A percentile compares a stretch with the other conserved stretches of the same genome.
Evolutionary conservation across 257 asterid species (phyloP).

Genomic region (Jacaranda copaia): DNA sequence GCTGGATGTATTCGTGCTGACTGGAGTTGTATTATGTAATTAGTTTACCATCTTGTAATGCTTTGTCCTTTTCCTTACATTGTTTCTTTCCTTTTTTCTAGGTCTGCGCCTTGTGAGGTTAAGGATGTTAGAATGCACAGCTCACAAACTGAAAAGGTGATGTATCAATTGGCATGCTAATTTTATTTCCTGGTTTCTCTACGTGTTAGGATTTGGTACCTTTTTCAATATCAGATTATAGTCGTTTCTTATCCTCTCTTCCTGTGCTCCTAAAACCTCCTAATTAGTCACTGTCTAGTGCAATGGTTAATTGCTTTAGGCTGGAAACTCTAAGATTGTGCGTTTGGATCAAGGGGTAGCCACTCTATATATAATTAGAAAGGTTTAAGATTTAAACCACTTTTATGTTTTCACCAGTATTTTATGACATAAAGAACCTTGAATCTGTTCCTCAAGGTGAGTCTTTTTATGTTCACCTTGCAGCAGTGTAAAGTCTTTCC

Average conservation of each 20-base stretch:
- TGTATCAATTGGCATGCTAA: slow-evolving; percentile 20
- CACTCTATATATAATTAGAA: not conserved
- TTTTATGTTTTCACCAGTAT: not conserved
- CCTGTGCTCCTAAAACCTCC: slow-evolving; percentile 15
- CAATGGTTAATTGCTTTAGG: slow-evolving; percentile 22
- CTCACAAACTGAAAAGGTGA: slow-evolving; percentile 80
- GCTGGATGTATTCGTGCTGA: slow-evolving; percentile 22
- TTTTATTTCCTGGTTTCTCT: slow-evolving; percentile 11
- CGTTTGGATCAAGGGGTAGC: not conserved
- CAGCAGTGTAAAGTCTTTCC: not conserved
- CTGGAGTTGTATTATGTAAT: slow-evolving; percentile 9
- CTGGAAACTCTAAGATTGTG: slow-evolving; percentile 18
- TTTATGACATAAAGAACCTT: not conserved
- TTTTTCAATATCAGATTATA: slow-evolving; percentile 14
- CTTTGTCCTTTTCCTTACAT: slow-evolving; percentile 31
- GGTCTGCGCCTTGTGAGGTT: slow-evolving; percentile 63
- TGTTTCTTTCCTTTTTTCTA: slow-evolving; percentile 39
- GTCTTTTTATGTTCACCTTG: not conserved
- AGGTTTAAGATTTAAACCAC: not conserved
- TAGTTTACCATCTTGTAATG: slow-evolving; percentile 17
- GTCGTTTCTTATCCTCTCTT: slow-evolving; percentile 20
- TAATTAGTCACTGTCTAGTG: not conserved
- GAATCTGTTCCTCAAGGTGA: not conserved
- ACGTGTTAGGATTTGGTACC: not conserved
- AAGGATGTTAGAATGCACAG: slow-evolving; percentile 53